Base-by-base conservation (phyloP, 2,329 filamentous ascomycete species). In the Rutstroemia sp. region DNA sequence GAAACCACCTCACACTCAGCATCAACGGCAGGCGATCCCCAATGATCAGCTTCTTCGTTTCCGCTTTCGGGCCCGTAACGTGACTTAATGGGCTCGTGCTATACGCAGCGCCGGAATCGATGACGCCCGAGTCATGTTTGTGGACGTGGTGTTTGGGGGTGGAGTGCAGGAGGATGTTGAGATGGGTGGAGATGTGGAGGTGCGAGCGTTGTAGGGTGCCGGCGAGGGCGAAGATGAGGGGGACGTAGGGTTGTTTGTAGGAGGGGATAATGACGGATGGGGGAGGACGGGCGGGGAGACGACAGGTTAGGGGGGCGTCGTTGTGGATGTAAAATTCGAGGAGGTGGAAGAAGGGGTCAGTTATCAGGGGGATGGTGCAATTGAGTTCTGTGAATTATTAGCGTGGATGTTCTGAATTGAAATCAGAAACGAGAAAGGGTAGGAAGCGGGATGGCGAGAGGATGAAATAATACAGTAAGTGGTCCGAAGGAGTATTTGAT, bases 251-350 rank as follows among this genome's bases (percentile, higher is more conserved):
- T 56, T 76, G 76, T 17, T 53, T 53, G 9, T 53, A 57, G 72
- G 55, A 48, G 12, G 58, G 1, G 73, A 72, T 60, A 71, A 71
- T 69, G 78, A 78, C 69, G 52, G 60, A 36, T 51, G 64, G 48
- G 51, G 57, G 69, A 0, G 92, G 92, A 7, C 87, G 84, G 0
- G 89, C 83, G 27, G 92, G 90, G 14, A 97, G 82, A 52, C 94
- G 92, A 73, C 94, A 99, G 54, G 90, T 85, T 50, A 97, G 79
- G 9, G 94, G 94, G 17, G 91, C 92, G 73, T 99, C 94, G 75
- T 88, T 91, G 78, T 97, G 94, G 71, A 97, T 86, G 79, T 97
- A 97, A 79, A 96, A 97, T 75, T 97, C 89, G 75, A 92, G 86
- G 51, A 92, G 81, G 73, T 94, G 89, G 78, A 90, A 94, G 78